Conservation (phyloP, 1,139 yeast genomes). For the Geotrichum europaeum region DNA sequence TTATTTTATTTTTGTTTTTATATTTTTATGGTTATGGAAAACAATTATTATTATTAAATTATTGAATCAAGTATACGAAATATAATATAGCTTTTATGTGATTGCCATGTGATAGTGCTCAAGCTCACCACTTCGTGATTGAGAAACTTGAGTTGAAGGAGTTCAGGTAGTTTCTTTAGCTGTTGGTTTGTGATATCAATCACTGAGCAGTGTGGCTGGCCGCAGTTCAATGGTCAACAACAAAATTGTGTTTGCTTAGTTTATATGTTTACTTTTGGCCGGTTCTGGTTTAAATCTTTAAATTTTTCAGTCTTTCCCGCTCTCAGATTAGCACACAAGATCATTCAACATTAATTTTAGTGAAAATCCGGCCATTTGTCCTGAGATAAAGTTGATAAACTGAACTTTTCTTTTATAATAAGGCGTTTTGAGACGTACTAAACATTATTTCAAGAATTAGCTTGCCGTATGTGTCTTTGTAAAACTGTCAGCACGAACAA, state of each 20-base stretch:
- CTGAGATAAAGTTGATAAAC: no score
- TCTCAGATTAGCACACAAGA: no score
- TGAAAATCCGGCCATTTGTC: no score
- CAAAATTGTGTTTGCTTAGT: background rate
- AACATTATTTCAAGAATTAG: no score
- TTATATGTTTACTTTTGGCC: no score
- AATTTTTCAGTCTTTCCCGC: no score
- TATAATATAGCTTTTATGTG: background rate
- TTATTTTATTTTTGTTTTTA: background rate
- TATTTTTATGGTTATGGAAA: background rate
- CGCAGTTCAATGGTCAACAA: background rate
- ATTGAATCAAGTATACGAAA: background rate
- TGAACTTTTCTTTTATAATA: no score
- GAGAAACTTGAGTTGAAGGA: background rate
- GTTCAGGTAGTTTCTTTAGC: background rate
- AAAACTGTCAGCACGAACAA: background rate
- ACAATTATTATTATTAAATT: background rate
- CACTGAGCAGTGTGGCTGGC: background rate
- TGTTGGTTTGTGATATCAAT: no score
- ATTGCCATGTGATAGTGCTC: background rate
- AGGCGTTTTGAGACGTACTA: background rate
- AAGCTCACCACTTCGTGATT: background rate
- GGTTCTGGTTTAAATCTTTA: no score
- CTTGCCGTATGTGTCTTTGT: background rate
- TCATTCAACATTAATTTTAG: no score